Base-by-base conservation (phyloP, 352 stramenopile genomes). In the Phytophthora podocarpi region DNA sequence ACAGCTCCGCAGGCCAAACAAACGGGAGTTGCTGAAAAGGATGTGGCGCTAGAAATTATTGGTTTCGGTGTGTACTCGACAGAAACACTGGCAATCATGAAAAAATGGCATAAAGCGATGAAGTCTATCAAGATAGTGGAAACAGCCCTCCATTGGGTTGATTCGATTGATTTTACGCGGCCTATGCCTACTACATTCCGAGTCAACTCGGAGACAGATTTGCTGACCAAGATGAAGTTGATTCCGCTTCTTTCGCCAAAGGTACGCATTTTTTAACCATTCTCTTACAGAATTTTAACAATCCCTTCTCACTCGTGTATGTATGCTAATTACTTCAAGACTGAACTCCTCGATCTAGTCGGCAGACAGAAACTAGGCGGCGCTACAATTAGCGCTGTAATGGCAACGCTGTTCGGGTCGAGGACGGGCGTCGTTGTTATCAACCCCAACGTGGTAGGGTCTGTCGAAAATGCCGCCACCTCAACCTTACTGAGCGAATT, bases 11-110 rank as follows among this genome's bases (percentile, higher is more conserved):
- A 57, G 8, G 21, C 47, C 24, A 47, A 57, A 20, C 11, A 12
- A 9, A 55, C 1, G 2, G 32, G 4, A 7, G 5, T 47, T 16
- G 9, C 36, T 1, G 49, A 57, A n/a, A 39, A n/a, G 3, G 35
- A 57, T 18, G 18, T 48, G 15, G 35, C 27, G 9, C 24, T 57
- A 5, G 36, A 57, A 12, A 40, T 57, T 4, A n/a, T 40, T 39
- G 49, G 49, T 23, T 27, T 37, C 13, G 49, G 35, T 10, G 26
- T 57, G 0, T 57, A 48, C 36, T 28, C 50, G 16, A 52, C 45
- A 4, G 16, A 15, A 9, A 16, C 28, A 27, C 10, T 52, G 10
- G 31, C 2, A 15, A 40, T 41, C 45, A 41, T 41, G 45, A 52
- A 11, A 13, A 27, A 20, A 30, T 52, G 45, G 45, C 28, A 52